phyloP scores from a whole-genome alignment of 164 flowering plant species.

The Umbellularia californica region DNA sequence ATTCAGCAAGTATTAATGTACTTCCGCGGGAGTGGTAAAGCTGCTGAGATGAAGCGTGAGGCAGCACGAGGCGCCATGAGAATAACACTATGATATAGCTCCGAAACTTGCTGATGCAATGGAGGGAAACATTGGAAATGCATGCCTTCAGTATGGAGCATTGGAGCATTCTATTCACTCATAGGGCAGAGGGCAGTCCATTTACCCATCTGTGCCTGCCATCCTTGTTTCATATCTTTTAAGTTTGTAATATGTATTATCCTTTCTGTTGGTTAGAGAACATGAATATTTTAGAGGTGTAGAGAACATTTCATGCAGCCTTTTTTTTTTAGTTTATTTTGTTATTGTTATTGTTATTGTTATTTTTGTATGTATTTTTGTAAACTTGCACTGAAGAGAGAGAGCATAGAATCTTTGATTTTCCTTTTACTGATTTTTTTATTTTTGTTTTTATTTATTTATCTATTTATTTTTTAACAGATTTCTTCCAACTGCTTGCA shows the following conservation, averaged over 20 bases:
- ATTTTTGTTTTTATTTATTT: too few relatives aligned
- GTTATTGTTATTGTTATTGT: too few relatives aligned
- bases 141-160: neutral
- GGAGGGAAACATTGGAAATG: constrained; percentile 12
- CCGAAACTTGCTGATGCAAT: neutral
- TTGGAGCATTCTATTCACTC: neutral
- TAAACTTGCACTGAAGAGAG: neutral
- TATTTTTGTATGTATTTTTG: neutral
- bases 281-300: neutral
- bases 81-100: constrained; percentile 36
- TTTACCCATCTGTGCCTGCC: neutral
- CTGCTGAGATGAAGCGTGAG: constrained; percentile 71
- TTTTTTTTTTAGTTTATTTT: too few relatives aligned
- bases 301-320: neutral
- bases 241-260: neutral
- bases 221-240: neutral
- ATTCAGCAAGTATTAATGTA: constrained; percentile 93
- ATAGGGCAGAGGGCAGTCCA: too few relatives aligned
- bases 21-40: constrained; percentile 86
- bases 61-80: constrained; percentile 71
- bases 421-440: neutral
- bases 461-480: too few relatives aligned
- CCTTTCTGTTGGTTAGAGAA: neutral
- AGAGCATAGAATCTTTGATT: neutral
- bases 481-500: too few relatives aligned